These are phyloP conservation scores for Neurospora sp. DNA, from an alignment of 2,329 filamentous ascomycete genomes.

Conservation along the genomic window DNA sequence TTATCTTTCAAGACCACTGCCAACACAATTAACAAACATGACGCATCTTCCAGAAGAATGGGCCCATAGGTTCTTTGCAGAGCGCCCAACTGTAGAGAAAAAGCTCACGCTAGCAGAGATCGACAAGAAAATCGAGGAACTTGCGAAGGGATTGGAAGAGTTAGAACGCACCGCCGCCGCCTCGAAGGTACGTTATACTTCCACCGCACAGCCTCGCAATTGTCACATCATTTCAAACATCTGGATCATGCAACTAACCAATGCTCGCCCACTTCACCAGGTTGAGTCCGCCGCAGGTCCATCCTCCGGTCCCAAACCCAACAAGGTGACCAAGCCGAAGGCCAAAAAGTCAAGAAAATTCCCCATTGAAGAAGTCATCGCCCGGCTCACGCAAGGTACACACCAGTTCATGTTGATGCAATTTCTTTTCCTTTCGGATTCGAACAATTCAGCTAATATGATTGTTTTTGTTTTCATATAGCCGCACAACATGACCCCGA, in stretches of 20 bases:
- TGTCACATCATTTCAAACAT: not conserved
- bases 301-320: not conserved
- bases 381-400: not conserved
- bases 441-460: not conserved
- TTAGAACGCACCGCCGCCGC: not conserved
- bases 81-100: not conserved
- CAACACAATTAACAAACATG: too few relatives aligned
- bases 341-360: not conserved
- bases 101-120: not conserved
- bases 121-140: not conserved
- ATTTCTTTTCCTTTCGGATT: not conserved
- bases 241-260: not conserved
- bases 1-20: too few relatives aligned
- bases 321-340: not conserved
- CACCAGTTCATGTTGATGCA: not conserved
- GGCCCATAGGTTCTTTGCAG: too few relatives aligned
- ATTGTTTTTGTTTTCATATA: not conserved
- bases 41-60: too few relatives aligned
- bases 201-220: not conserved
- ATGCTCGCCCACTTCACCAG: not conserved
- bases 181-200: not conserved
- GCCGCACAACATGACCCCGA: not conserved
- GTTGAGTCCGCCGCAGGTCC: not conserved
- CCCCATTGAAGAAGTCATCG: not conserved
- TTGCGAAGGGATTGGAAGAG: not conserved